Evolutionary conservation across 441 rosid species (phyloP).

Genomic region (Mallotus japonicus): DNA sequence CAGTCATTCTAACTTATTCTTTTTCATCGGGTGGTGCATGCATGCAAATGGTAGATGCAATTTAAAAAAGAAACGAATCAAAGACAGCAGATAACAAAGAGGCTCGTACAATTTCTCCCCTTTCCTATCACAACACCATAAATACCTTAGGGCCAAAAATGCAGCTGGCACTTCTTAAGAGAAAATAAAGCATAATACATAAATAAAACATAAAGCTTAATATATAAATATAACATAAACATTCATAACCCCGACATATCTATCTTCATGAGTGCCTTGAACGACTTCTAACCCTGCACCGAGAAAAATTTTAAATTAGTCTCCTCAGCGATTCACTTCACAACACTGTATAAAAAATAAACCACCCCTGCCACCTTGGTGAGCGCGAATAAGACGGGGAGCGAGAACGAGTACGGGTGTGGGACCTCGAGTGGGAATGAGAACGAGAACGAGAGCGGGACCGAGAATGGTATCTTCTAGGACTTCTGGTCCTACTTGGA

Average conservation of each 20-base stretch:
- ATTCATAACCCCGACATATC: not conserved
- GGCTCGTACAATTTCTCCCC: not conserved
- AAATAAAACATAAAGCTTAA: too few relatives aligned
- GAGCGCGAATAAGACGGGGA: conserved; percentile 48
- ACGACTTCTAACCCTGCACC: conserved; percentile 64
- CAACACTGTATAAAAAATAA: not conserved
- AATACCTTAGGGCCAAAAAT: not conserved
- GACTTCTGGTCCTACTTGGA: conserved; percentile 56
- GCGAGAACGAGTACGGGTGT: conserved; percentile 34
- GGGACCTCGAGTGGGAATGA: conserved; percentile 38
- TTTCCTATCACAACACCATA: not conserved
- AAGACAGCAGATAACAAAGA: not conserved
- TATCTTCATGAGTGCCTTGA: conserved; percentile 47
- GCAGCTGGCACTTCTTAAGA: not conserved
- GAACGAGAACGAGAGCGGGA: conserved; percentile 60
- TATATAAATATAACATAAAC: not conserved
- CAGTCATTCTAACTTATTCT: too few relatives aligned
- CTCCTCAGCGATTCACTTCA: conserved; percentile 2
- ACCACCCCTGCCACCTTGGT: conserved; percentile 50
- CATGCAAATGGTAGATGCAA: not conserved
- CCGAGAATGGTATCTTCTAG: conserved; percentile 46
- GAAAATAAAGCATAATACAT: not conserved
- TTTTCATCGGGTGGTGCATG: conserved; percentile 1
- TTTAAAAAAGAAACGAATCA: not conserved
- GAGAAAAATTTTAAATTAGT: conserved; percentile 11